A percentile compares a stretch with the other conserved stretches of the same genome.
These are phyloP conservation scores for Tritrichomonas foetus DNA, from an alignment of 208 protist genomes.

Conservation along the genomic window DNA sequence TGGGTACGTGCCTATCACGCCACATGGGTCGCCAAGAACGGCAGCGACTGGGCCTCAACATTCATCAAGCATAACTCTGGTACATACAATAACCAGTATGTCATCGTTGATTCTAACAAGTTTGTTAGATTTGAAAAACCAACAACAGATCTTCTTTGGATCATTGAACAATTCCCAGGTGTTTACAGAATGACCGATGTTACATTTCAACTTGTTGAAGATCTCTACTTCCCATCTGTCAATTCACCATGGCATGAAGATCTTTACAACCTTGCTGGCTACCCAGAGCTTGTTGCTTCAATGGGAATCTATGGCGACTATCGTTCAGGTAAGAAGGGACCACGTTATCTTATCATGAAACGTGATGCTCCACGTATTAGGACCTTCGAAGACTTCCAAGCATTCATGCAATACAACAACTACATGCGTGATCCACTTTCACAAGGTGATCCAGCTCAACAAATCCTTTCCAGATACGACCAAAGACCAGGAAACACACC, in stretches of 20 bases:
- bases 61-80: constrained; percentile 27
- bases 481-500: not conserved
- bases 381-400: not conserved
- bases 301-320: not conserved
- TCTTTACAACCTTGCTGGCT: constrained; percentile 22
- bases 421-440: not conserved
- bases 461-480: constrained; percentile 9
- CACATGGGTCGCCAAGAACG: not conserved
- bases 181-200: not conserved
- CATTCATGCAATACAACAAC: constrained; percentile 14
- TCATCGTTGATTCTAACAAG: not conserved
- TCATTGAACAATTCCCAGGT: constrained; percentile 41
- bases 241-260: constrained; percentile 1
- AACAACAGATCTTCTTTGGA: not conserved
- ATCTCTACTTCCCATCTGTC: constrained; percentile 10
- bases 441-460: constrained; percentile 35
- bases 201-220: not conserved
- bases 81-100: constrained; percentile 42
- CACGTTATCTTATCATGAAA: not conserved
- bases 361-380: not conserved
- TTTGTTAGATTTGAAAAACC: not conserved
- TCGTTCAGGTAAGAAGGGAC: not conserved
- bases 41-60: not conserved
- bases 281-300: not conserved
- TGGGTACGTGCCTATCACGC: not conserved